phyloP scores from a whole-genome alignment of 129 eudicot genomes.

The Lactuca saligna region DNA sequence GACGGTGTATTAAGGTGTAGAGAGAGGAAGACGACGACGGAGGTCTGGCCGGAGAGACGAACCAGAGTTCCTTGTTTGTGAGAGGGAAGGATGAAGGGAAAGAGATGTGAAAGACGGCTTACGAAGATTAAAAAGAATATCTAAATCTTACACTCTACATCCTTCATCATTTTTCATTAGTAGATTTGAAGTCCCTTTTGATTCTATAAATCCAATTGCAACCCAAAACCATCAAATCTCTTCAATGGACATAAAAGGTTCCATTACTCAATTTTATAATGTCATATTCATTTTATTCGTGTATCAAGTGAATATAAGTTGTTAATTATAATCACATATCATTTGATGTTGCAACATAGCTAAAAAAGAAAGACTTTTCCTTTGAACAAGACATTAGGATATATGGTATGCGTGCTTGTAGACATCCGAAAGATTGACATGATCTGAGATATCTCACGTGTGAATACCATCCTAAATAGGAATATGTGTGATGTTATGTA shows the following conservation, averaged over 20 bases:
- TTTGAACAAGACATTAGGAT: too few species aligned
- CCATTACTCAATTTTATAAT: not conserved
- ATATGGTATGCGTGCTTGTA: too few species aligned
- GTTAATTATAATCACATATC: not conserved
- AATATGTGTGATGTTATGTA: too few species aligned
- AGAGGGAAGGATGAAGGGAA: constrained; percentile 33
- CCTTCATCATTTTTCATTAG: not conserved
- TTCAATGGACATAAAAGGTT: not conserved
- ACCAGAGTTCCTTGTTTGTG: constrained; percentile 15
- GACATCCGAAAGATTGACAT: too few species aligned
- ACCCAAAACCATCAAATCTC: not conserved
- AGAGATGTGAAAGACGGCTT: constrained; percentile 51
- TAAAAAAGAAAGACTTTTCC: too few species aligned
- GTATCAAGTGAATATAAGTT: not conserved
- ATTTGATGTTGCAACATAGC: too few species aligned
- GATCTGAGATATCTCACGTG: too few species aligned
- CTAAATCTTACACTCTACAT: not conserved
- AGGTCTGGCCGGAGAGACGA: constrained; percentile 29
- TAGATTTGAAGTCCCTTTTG: not conserved
- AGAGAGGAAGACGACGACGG: constrained; percentile 26
- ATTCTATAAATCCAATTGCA: not conserved
- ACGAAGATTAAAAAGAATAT: constrained; percentile 36
- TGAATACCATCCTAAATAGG: too few species aligned
- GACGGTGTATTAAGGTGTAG: not conserved
- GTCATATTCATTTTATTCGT: not conserved